Evolutionary conservation across 352 stramenopile genomes (phyloP), one percentile per base, ranked within the genome.

Genomic region (Pythium aristosporum): DNA sequence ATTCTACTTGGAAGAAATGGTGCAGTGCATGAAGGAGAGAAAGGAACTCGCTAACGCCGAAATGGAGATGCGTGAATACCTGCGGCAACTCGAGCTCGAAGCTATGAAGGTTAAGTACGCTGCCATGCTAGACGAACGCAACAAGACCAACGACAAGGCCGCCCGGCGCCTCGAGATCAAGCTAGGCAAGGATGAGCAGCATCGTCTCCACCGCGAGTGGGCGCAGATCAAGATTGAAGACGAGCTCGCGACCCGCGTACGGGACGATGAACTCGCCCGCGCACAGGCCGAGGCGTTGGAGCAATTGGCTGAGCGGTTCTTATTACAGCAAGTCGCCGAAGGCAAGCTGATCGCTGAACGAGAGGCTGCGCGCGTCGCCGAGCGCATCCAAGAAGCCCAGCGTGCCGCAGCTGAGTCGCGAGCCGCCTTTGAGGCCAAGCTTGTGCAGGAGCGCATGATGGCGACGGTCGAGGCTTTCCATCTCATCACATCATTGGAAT

Each of bases 161-260:
- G 80, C 80, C 4, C 82, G 85, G 5, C 79, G 85, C 2, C 67
- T 90, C 2, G 82, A 93, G 53, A 93, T 93, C 49, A 93, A 93
- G 55, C 57, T 78, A 4, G 80, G 82, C 16, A 93, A 93, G 64
- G 87, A 89, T 21, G 85, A 93, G 34, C 81, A 91, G 53, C 82
- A 92, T 54, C 76, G 82, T 5, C 54, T 93, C 2, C 72, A 91
- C 50, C 76, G 80, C 4, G 85, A 93, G 57, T 93, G 85, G 82
- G 63, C 74, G 0, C 72, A 82, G 13, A 87, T 91, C 30, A 82
- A 85, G 44, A 21, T 69, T 1, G 85, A 93, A 65, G 85, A 93
- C 28, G 80, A 81, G 9, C 59, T 91, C 4, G 72, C 80, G 0
- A 79, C 76, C 56, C 75, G 89, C 28, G 61, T 92, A 13, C 79